Evolutionary conservation across 1,284 basidiomycete genomes (phyloP), one percentile per base, ranked within the genome.

Genomic region (Naganishia cerealis): DNA sequence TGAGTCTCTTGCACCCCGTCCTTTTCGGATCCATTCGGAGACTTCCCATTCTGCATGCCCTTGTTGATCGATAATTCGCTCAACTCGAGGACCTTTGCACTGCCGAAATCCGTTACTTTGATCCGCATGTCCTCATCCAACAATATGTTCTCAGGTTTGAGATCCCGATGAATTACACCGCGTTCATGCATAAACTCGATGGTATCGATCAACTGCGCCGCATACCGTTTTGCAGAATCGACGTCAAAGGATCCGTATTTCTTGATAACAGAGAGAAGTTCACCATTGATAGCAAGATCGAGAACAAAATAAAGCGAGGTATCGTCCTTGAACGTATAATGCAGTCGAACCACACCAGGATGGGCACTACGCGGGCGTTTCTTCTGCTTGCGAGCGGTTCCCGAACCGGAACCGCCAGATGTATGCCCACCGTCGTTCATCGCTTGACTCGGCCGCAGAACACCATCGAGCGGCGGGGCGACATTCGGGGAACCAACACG

Each of bases 91-190:
- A 95, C 85, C 81, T 95, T 95, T 40, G 92, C 94, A 21, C 93
- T 96, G 12, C 96, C 96, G 81, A 99, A 99, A 80, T 99, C 96
- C 36, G 94, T 92, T 24, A 99, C 87, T 80, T 95, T 97, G 79
- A 97, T 87, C 61, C 92, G 87, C 81, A 88, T 90, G 24, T 88
- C 85, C 58, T 87, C 86, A 74, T 94, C 92, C 50, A 98, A 84
- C 16, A 99, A 83, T 52, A 98, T 85, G 79, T 96, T 96, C 80
- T 96, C 92, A 1, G 93, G 93, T 80, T 95, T 96, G 50, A 95
- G 84, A 79, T 94, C 92, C 84, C 94, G 88, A 76, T 97, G 94
- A 53, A 94, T 88, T 63, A 97, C 88, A 5, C 90, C 90, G 73
- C 88, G 89, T 58, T 85, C 84, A 77, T 97, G 94, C 85, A 97